Conservation (phyloP, 2,329 filamentous ascomycete species). For the Colletotrichum sp. region DNA sequence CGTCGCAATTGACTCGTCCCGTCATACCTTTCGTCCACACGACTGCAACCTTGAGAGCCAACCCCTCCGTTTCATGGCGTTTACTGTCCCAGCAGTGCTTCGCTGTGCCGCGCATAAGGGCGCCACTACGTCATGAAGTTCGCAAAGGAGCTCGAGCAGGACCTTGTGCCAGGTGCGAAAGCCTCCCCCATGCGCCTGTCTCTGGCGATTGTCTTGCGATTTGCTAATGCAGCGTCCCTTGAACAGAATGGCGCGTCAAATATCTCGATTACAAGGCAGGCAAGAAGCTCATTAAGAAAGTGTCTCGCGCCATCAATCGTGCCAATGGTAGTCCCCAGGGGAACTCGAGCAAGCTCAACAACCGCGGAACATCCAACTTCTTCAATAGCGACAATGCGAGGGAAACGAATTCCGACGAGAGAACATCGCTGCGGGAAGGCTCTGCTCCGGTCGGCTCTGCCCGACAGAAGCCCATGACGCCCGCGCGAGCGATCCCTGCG, state of each 20-base stretch:
- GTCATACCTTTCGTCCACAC: not conserved
- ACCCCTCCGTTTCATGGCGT: constrained; percentile 4
- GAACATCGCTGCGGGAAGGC: constrained; percentile 26
- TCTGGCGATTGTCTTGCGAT: not conserved
- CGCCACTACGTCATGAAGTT: constrained; percentile 62
- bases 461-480: constrained; percentile 20
- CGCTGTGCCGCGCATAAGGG: not conserved
- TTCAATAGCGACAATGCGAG: not conserved
- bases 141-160: constrained; percentile 81
- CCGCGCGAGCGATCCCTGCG: constrained; percentile 26
- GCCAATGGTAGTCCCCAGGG: constrained; percentile 31
- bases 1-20: not conserved
- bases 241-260: constrained; percentile 84
- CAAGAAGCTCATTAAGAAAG: constrained; percentile 91
- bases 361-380: not conserved
- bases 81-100: not conserved
- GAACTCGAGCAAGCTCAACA: not conserved
- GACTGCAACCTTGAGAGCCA: not conserved
- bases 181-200: not conserved
- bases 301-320: constrained; percentile 74
- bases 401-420: constrained; percentile 23
- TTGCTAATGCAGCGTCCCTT: not conserved
- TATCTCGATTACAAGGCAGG: constrained; percentile 96
- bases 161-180: constrained; percentile 77
- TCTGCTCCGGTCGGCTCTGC: constrained; percentile 29